phyloP scores from a whole-genome alignment of 2,329 filamentous ascomycete species.

The Penicillium verrucosum region DNA sequence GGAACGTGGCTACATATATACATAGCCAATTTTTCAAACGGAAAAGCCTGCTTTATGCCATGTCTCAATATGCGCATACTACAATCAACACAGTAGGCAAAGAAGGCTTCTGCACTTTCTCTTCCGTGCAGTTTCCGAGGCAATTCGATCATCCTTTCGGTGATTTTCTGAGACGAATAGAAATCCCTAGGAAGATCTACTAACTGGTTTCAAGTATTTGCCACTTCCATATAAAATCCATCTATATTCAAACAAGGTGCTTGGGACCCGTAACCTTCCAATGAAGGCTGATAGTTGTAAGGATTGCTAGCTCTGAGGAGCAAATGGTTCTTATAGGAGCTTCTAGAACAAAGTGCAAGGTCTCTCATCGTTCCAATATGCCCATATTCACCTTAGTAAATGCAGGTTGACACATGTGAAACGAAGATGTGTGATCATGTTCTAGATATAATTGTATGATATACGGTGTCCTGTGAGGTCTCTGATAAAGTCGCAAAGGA shows the following conservation, averaged over 20 bases:
- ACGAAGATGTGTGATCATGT: background rate
- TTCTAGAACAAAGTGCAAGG: slow-evolving; percentile 8
- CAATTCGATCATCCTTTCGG: slow-evolving; percentile 24
- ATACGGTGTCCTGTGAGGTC: slow-evolving; percentile 2
- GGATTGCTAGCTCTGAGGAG: slow-evolving; percentile 31
- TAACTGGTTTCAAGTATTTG: background rate
- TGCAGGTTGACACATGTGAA: background rate
- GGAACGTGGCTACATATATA: background rate
- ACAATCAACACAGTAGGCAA: slow-evolving; percentile 33
- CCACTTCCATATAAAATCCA: background rate
- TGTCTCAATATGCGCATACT: background rate
- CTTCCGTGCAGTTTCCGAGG: slow-evolving; percentile 28
- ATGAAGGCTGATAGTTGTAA: slow-evolving; percentile 30
- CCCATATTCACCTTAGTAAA: slow-evolving; percentile 16
- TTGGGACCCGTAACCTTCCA: background rate
- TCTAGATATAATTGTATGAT: slow-evolving; percentile 6
- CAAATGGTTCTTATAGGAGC: slow-evolving; percentile 23
- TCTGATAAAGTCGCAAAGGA: slow-evolving; percentile 31
- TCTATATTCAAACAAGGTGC: background rate
- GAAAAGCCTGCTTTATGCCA: too few relatives aligned
- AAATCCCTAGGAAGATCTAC: background rate
- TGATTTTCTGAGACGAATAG: background rate
- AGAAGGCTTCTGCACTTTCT: slow-evolving; percentile 45
- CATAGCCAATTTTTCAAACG: background rate
- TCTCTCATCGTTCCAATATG: background rate